Percentiles rank a stretch among this genome's conserved stretches.
These are phyloP conservation scores for Massospora cicadina DNA, from an alignment of 371 early-diverging fungal genomes.

Conservation along the genomic window DNA sequence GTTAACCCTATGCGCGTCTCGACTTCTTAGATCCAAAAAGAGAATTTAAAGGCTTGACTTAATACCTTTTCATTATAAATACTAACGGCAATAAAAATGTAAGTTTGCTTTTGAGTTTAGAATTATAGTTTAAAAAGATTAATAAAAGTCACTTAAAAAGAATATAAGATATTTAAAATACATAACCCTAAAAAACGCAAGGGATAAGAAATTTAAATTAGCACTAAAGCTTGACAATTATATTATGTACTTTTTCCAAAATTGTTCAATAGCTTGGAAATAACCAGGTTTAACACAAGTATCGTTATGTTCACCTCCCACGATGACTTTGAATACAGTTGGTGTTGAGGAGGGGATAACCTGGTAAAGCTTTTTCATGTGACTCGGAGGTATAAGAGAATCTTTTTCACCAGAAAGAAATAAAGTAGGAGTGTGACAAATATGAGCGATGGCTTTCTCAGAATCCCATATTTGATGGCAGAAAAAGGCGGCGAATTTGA, in stretches of 20 bases:
- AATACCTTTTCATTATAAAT: no score
- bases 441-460: slow-evolving; percentile 42
- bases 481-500: slow-evolving; percentile 49
- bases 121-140: no score
- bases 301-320: slow-evolving; percentile 77
- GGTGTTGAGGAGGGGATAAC: not conserved
- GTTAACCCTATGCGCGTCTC: no score
- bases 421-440: slow-evolving; percentile 55
- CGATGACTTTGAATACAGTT: slow-evolving; percentile 32
- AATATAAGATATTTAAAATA: no score
- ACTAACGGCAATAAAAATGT: no score
- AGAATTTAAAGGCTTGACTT: no score
- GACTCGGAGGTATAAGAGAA: slow-evolving; percentile 72
- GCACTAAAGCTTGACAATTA: no score
- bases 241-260: slow-evolving; percentile 16
- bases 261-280: slow-evolving; percentile 44
- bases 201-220: no score
- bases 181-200: no score
- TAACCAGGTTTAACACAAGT: slow-evolving; percentile 75
- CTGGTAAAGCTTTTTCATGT: slow-evolving; percentile 56
- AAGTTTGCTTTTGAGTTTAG: no score
- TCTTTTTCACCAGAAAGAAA: slow-evolving; percentile 71
- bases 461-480: slow-evolving; percentile 84
- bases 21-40: no score
- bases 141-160: no score